Evolutionary conservation across 2,329 filamentous ascomycete genomes (phyloP).

Genomic region (Aspergillus chevalieri): DNA sequence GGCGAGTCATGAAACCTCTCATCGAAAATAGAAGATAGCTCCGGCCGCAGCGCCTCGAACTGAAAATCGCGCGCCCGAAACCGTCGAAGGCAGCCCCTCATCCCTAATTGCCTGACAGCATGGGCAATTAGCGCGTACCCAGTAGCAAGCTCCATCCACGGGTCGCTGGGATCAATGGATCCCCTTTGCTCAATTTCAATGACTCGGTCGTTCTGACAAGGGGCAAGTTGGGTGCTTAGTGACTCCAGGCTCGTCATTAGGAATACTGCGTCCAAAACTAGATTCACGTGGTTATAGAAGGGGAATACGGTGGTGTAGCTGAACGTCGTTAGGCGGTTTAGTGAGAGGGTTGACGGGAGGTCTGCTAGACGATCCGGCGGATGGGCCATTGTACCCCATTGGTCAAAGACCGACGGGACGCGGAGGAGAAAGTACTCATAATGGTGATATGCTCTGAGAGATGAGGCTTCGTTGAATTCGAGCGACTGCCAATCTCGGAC

Average conservation of each 20-base stretch:
- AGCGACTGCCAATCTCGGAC: conserved; percentile 60
- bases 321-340: conserved; percentile 41
- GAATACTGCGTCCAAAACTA: conserved; percentile 39
- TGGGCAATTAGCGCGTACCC: conserved; percentile 44
- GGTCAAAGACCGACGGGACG: conserved; percentile 56
- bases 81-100: conserved; percentile 12
- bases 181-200: conserved; percentile 36
- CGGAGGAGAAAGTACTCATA: conserved; percentile 65
- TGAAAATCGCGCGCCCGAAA: conserved; percentile 29
- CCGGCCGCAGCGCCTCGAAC: conserved; percentile 22
- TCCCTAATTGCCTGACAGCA: conserved; percentile 22
- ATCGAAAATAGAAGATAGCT: conserved; percentile 19
- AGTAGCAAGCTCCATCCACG: conserved; percentile 52
- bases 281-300: conserved; percentile 54
- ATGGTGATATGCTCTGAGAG: conserved; percentile 61
- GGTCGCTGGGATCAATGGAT: conserved; percentile 37
- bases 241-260: conserved; percentile 47
- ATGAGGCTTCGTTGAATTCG: conserved; percentile 69
- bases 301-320: conserved; percentile 64
- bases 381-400: conserved; percentile 34
- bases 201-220: conserved; percentile 27
- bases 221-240: conserved; percentile 51
- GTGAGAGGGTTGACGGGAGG: conserved; percentile 35
- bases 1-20: conserved; percentile 15
- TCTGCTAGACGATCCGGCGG: conserved; percentile 7